Percentiles rank a stretch among this genome's conserved stretches.
Evolutionary conservation across 441 rosid genomes (phyloP).

Genomic region (Corymbia citriodora): DNA sequence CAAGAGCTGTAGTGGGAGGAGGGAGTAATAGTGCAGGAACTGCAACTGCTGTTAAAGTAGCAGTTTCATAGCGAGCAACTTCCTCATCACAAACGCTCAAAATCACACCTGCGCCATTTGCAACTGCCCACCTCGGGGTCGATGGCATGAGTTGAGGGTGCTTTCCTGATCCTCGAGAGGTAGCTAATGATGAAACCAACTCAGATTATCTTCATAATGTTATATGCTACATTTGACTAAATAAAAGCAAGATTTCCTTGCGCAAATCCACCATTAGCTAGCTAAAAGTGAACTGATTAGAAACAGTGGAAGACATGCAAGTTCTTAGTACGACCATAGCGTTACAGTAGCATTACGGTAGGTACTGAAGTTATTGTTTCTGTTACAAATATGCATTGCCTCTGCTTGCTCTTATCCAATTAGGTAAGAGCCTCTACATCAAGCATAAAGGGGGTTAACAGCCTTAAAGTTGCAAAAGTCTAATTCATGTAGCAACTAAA

Average conservation of each 20-base stretch:
- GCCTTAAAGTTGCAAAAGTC: not conserved
- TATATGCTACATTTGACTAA: not conserved
- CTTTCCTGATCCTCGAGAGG: slow-evolving; percentile 96
- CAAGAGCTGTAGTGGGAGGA: slow-evolving; percentile 94
- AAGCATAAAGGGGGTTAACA: not conserved
- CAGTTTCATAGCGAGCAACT: slow-evolving; percentile 96
- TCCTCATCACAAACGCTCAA: slow-evolving; percentile 98
- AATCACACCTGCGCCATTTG: slow-evolving; percentile 99
- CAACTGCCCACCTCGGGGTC: slow-evolving; percentile 99
- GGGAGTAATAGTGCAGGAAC: slow-evolving; percentile 99
- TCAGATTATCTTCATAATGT: not conserved
- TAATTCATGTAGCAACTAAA: not conserved
- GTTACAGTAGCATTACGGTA: not conserved
- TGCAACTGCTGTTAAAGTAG: slow-evolving; percentile 92
- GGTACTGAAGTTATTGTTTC: not conserved
- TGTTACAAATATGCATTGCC: not conserved
- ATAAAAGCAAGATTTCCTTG: not conserved
- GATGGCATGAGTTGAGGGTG: slow-evolving; percentile 98
- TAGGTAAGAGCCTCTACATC: not conserved
- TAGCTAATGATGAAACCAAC: slow-evolving; percentile 31
- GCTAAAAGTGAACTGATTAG: not conserved
- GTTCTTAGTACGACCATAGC: not conserved
- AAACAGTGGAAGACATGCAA: not conserved
- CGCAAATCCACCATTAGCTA: not conserved
- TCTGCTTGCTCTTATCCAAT: not conserved